Percentiles rank a stretch among this genome's conserved stretches.
Evolutionary conservation across 805 yeast genomes (phyloP).

Genomic region (Candida sphagnicola): DNA sequence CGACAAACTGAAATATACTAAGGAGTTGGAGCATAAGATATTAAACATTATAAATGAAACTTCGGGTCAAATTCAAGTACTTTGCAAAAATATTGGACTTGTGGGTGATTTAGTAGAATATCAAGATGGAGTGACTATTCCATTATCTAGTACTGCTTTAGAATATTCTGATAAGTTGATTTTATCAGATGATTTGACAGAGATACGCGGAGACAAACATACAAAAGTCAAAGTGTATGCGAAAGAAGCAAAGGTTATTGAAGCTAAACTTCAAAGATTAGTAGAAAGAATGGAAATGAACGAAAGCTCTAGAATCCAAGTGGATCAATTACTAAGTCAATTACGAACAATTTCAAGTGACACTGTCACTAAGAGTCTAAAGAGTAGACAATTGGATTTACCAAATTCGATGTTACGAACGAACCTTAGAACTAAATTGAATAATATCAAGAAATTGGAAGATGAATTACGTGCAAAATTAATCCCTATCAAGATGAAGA

Average conservation of each 20-base stretch:
- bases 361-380: constrained; percentile 6
- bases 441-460: constrained; percentile 17
- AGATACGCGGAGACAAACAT: neutral
- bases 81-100: constrained; percentile 16
- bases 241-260: neutral
- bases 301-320: constrained; percentile 13
- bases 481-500: constrained; percentile 31
- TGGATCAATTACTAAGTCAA: constrained; percentile 26
- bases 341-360: constrained; percentile 15
- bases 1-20: neutral
- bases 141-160: constrained; percentile 8
- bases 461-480: constrained; percentile 20
- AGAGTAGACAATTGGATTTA: constrained; percentile 28
- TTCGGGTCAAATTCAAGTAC: constrained; percentile 20
- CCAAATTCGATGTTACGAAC: constrained; percentile 21
- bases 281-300: constrained; percentile 10
- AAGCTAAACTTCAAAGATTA: constrained; percentile 1
- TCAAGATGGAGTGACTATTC: constrained; percentile 1
- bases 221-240: neutral
- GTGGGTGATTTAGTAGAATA: constrained; percentile 12
- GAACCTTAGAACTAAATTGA: constrained; percentile 23
- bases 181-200: constrained; percentile 9
- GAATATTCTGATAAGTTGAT: constrained; percentile 12
- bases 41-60: constrained; percentile 20
- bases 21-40: constrained; percentile 14